Base-by-base conservation (phyloP, 345 rosid species). In the Melastoma malabathricum region DNA sequence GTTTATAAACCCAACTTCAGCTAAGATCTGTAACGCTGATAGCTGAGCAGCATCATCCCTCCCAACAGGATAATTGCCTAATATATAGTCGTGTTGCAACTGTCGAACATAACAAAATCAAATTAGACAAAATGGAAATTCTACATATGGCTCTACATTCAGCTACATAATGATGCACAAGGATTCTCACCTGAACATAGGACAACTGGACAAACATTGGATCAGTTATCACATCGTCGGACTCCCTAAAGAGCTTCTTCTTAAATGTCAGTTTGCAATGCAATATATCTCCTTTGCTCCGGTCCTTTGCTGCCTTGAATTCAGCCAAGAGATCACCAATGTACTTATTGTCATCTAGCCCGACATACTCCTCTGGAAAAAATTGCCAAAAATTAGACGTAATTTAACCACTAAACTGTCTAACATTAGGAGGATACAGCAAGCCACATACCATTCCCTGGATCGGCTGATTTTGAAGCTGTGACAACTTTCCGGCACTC, bases 41-140 rank as follows among this genome's bases (percentile, higher is more conserved):
- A 92, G 68, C 65, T 87, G 96, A 4, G 95, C 96, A 68, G 96
- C 96, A 79, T 82, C 96, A 68, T 92, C 98, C 72, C 96, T 83
- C 62, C 96, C 98, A 61, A 92, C 95, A 44, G 98, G 98, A 78
- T 87, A 92, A 71, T 87, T 87, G 55, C 98, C 98, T 72, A 78
- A 65, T 54, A 87, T 71, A 63, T 92, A 92, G 67, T 92, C 98
- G 75, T 92, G 98, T 72, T 92, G 98, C 71, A 92, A 71, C 98
- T 92, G 79, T 63, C 61, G 48, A 60, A 72, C 50, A 64, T 46
- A 60, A 39, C 22, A 50, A 17, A 50, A 10, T 7, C 15, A 55
- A 51, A 58, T 68, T 41, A 73, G 38, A 44, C 43, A 16, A 57
- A 12, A 16, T 22, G 1, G 31, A 25, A 25, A 41, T 20, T 15